These are phyloP conservation scores for Saccharomycopsis schoenii DNA, from an alignment of 805 yeast species.

Conservation along the genomic window DNA sequence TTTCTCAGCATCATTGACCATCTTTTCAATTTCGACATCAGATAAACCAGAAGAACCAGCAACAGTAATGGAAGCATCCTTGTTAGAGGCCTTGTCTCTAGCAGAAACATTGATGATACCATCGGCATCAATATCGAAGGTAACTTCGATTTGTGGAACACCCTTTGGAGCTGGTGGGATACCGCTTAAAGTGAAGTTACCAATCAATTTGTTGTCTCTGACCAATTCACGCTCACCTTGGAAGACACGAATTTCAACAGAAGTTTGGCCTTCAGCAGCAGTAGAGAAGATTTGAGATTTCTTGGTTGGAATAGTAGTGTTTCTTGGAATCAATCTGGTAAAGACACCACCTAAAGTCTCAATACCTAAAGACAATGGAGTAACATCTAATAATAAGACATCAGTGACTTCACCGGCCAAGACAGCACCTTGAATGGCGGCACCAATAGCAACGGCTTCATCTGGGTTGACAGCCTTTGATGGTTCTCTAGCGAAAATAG, in stretches of 20 bases:
- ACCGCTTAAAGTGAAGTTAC: slow-evolving; percentile 92
- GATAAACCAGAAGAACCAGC: slow-evolving; percentile 93
- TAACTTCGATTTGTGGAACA: slow-evolving; percentile 88
- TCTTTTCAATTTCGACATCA: slow-evolving; percentile 80
- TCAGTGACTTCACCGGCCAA: slow-evolving; percentile 91
- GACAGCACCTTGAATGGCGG: slow-evolving; percentile 96
- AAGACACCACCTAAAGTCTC: slow-evolving; percentile 98
- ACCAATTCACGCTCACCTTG: slow-evolving; percentile 99
- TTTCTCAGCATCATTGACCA: slow-evolving; percentile 87
- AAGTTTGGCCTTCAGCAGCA: slow-evolving; percentile 93
- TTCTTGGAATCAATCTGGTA: slow-evolving; percentile 82
- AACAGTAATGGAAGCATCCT: slow-evolving; percentile 90
- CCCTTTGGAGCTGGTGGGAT: slow-evolving; percentile 95
- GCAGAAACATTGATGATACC: slow-evolving; percentile 96
- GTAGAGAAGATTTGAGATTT: slow-evolving; percentile 94
- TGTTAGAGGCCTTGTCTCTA: slow-evolving; percentile 85
- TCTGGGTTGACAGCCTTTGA: slow-evolving; percentile 91
- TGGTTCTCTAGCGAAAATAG: slow-evolving; percentile 73
- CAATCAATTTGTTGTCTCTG: slow-evolving; percentile 94
- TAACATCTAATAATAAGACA: slow-evolving; percentile 80
- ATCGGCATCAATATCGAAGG: slow-evolving; percentile 94
- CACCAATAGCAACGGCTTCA: slow-evolving; percentile 93
- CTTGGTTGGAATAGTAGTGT: slow-evolving; percentile 95
- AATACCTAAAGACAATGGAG: slow-evolving; percentile 87
- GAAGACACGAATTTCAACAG: slow-evolving; percentile 96